These are phyloP conservation scores for Tetradesmus lagerheimii DNA, from an alignment of 139 green algal genomes.

Conservation along the genomic window DNA sequence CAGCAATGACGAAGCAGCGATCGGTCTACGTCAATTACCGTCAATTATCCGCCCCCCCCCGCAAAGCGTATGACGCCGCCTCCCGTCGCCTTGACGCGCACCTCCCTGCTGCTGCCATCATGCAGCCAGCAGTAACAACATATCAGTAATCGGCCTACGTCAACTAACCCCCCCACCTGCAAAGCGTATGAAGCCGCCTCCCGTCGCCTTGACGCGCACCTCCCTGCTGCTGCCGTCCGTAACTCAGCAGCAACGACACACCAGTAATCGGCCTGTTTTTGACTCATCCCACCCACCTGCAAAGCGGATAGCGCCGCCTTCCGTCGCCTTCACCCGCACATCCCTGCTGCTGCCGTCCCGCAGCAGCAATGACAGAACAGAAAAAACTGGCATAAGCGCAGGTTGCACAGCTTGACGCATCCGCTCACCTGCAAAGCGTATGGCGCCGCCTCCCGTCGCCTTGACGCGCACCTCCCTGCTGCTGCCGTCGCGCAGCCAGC, in stretches of 20 bases:
- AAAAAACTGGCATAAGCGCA: too few species aligned
- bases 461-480: constrained; percentile 67
- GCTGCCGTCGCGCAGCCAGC: constrained; percentile 46
- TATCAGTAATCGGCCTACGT: too few species aligned
- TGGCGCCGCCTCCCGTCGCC: constrained; percentile 62
- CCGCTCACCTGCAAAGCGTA: constrained; percentile 32
- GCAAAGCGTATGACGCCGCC: constrained; percentile 31
- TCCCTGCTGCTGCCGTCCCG: constrained; percentile 49
- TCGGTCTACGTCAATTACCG: too few species aligned
- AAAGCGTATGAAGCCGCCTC: constrained; percentile 44
- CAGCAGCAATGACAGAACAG: too few species aligned
- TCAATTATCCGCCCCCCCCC: neutral
- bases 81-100: constrained; percentile 75
- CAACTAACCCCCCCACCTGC: constrained; percentile 19
- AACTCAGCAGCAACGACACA: neutral
- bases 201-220: constrained; percentile 73
- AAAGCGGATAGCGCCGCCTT: constrained; percentile 44
- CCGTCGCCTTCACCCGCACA: constrained; percentile 73
- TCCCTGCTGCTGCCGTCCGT: constrained; percentile 50
- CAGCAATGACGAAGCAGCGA: too few species aligned
- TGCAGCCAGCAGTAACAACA: neutral
- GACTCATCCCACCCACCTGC: too few species aligned
- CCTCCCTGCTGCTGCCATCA: constrained; percentile 49
- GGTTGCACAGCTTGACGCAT: too few species aligned
- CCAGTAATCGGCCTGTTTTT: too few species aligned